These are phyloP conservation scores for Yarrowia sp. DNA, from an alignment of 805 yeast genomes.

Conservation along the genomic window DNA sequence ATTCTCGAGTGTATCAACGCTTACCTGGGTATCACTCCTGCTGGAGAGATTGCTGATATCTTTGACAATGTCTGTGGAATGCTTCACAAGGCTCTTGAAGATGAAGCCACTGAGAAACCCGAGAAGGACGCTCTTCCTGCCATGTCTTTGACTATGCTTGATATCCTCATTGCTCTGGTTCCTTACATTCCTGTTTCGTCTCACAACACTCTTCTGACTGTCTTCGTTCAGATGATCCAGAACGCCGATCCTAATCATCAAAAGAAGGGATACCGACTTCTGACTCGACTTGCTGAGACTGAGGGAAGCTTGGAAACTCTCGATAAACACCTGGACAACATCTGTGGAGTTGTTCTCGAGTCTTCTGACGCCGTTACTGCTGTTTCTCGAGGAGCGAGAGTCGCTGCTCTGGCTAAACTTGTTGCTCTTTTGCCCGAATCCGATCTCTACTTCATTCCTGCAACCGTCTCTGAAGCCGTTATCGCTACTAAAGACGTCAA, in stretches of 20 bases:
- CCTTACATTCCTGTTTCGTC: slow-evolving; percentile 72
- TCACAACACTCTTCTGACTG: slow-evolving; percentile 71
- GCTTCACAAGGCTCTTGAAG: slow-evolving; percentile 61
- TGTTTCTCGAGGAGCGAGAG: slow-evolving; percentile 78
- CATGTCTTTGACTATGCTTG: slow-evolving; percentile 83
- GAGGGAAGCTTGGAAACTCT: slow-evolving; percentile 61
- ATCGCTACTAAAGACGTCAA: slow-evolving; percentile 88
- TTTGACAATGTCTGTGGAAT: slow-evolving; percentile 84
- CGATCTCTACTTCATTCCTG: slow-evolving; percentile 75
- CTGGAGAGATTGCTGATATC: slow-evolving; percentile 65
- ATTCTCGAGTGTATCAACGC: slow-evolving; percentile 83
- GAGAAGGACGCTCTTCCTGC: slow-evolving; percentile 45
- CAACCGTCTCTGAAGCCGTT: slow-evolving; percentile 81
- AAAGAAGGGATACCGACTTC: slow-evolving; percentile 75
- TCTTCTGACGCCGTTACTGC: slow-evolving; percentile 48
- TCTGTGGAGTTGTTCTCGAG: slow-evolving; percentile 58
- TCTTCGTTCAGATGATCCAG: slow-evolving; percentile 66
- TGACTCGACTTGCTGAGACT: slow-evolving; percentile 67
- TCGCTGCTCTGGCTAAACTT: slow-evolving; percentile 62
- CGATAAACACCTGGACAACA: slow-evolving; percentile 50
- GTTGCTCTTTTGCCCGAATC: slow-evolving; percentile 60
- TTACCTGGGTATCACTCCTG: slow-evolving; percentile 66
- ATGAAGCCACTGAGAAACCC: slow-evolving; percentile 41
- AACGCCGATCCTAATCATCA: slow-evolving; percentile 61
- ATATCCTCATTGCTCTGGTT: slow-evolving; percentile 81